These are phyloP conservation scores for Verticillium nonalfalfae DNA, from an alignment of 2,329 filamentous ascomycete genomes.

Conservation along the genomic window DNA sequence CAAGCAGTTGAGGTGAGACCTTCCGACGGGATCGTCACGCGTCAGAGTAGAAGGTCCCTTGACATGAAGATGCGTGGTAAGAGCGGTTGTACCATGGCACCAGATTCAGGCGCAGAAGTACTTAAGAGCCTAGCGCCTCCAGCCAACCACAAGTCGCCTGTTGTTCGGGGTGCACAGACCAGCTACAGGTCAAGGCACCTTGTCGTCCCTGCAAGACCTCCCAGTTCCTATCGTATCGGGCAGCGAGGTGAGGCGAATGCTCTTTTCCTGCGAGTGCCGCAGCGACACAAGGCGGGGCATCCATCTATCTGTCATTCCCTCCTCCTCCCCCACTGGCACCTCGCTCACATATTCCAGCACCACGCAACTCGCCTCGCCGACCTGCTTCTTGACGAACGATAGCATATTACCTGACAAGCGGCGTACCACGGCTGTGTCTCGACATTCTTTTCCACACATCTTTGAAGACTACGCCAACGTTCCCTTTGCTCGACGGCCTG, in stretches of 20 bases:
- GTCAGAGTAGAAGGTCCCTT: background rate
- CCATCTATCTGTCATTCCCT: background rate
- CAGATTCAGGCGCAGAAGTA: background rate
- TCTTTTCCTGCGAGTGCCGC: background rate
- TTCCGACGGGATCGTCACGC: background rate
- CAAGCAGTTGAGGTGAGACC: background rate
- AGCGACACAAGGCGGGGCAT: background rate
- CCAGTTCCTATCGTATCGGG: background rate
- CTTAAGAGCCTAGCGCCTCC: background rate
- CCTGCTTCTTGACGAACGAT: background rate
- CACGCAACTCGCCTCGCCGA: background rate
- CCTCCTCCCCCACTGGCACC: background rate
- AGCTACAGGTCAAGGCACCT: background rate
- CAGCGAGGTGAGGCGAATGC: background rate
- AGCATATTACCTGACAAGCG: background rate
- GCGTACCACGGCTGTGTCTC: background rate
- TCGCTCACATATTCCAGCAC: background rate
- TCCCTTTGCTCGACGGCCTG: background rate
- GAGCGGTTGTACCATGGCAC: background rate
- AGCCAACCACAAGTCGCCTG: background rate
- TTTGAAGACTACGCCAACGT: background rate
- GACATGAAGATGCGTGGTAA: background rate
- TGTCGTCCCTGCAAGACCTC: background rate
- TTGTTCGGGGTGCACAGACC: background rate
- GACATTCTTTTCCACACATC: background rate